phyloP scores from a whole-genome alignment of 2,329 filamentous ascomycete genomes.

The Alternaria brassicicola region DNA sequence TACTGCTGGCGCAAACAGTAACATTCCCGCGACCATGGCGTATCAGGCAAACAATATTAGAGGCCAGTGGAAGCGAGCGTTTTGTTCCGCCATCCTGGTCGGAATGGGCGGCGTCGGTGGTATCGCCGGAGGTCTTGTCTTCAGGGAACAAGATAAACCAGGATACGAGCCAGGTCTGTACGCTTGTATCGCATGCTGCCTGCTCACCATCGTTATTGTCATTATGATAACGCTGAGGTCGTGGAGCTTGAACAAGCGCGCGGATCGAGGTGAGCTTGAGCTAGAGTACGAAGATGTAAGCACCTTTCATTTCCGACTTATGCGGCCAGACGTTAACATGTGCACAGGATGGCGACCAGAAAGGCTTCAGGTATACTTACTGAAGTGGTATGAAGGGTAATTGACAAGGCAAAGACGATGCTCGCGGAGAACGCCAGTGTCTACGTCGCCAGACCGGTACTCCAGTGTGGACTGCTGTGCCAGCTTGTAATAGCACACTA shows the following conservation, averaged over 20 bases:
- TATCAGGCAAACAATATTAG: slow-evolving; percentile 90
- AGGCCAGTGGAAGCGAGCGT: slow-evolving; percentile 86
- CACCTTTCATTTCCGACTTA: neutral
- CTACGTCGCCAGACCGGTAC: neutral
- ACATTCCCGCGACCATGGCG: slow-evolving; percentile 74
- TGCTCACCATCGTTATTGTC: slow-evolving; percentile 47
- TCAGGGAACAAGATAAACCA: slow-evolving; percentile 56
- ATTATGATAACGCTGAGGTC: slow-evolving; percentile 42
- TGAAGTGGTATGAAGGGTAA: slow-evolving; percentile 5
- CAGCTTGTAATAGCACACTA: neutral
- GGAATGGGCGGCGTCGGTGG: slow-evolving; percentile 79
- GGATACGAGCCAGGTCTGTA: slow-evolving; percentile 47
- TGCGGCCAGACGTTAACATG: slow-evolving; percentile 16
- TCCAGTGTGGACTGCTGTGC: neutral
- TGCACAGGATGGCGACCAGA: slow-evolving; percentile 38
- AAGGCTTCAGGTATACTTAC: slow-evolving; percentile 45
- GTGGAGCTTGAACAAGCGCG: slow-evolving; percentile 44
- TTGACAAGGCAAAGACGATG: neutral
- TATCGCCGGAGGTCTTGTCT: slow-evolving; percentile 76
- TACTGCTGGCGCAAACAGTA: slow-evolving; percentile 78
- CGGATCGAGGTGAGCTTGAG: slow-evolving; percentile 50
- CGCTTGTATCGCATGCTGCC: slow-evolving; percentile 48
- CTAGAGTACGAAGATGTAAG: slow-evolving; percentile 49
- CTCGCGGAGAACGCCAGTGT: neutral
- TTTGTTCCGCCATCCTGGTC: slow-evolving; percentile 76